phyloP scores from a whole-genome alignment of 257 asterid species.

The Prunella vulgaris region DNA sequence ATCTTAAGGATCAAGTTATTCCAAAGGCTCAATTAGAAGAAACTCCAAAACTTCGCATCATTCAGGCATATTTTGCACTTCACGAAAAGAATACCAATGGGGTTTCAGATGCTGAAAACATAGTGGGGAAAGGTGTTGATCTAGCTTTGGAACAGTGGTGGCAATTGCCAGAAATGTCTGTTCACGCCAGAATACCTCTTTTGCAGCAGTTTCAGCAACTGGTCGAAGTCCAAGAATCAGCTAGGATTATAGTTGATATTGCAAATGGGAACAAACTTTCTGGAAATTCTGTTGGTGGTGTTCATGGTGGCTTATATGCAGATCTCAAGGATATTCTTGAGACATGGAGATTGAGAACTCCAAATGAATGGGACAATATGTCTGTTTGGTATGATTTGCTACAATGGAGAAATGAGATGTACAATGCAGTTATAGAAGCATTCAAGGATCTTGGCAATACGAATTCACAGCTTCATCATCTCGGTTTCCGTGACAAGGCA shows the following conservation, averaged over 20 bases:
- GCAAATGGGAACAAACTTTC: conserved; percentile 81
- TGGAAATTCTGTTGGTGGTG: conserved; percentile 82
- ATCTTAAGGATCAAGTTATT: conserved; percentile 83
- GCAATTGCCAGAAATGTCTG: conserved; percentile 99
- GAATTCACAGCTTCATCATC: conserved; percentile 87
- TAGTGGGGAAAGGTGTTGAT: conserved; percentile 93
- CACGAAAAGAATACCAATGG: conserved; percentile 91
- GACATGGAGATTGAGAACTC: conserved; percentile 98
- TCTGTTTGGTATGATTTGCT: conserved; percentile 98
- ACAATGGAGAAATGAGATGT: conserved; percentile 99
- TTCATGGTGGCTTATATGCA: conserved; percentile 73
- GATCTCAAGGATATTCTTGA: conserved; percentile 98
- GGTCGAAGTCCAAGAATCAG: conserved; percentile 98
- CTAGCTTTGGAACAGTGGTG: conserved; percentile 99
- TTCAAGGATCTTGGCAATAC: conserved; percentile 82
- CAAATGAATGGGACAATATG: conserved; percentile 98
- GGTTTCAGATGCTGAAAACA: conserved; percentile 86
- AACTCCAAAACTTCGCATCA: conserved; percentile 89
- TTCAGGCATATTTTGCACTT: conserved; percentile 96
- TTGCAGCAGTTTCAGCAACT: conserved; percentile 98
- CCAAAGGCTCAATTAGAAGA: conserved; percentile 99
- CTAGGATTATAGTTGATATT: conserved; percentile 83
- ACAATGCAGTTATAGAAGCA: conserved; percentile 91
- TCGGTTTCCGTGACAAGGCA: conserved; percentile 99
- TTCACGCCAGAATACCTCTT: conserved; percentile 90